Evolutionary conservation across 345 rosid genomes (phyloP), one percentile per base, ranked within the genome.

Genomic region (Aegle marmelos): DNA sequence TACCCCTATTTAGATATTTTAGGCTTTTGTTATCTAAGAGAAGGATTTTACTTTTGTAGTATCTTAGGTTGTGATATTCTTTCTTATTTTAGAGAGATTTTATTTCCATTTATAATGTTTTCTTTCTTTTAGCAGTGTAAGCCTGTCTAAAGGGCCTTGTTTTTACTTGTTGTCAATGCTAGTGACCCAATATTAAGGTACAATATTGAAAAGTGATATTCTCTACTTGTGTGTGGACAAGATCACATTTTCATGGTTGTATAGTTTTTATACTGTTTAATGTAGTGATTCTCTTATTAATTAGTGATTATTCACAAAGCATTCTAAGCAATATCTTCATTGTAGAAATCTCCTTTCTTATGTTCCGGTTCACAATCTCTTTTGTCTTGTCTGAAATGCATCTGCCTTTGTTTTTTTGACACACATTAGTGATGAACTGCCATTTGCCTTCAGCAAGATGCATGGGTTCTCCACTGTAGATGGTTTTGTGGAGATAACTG

Each of bases 401-500:
- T 19, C 25, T 73, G 41, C 71, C 39, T 71, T 73, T 70, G 80
- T 74, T 10, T 37, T 77, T 74, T 61, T 58, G 73, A 73, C 71
- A 73, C 71, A 65, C 75, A 76, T 57, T 86, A 86, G 96, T 84
- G 82, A 91, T 90, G 93, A 88, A 79, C 82, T 69, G 84, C 69
- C 73, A 72, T 86, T 83, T 69, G 58, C 82, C 83, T 81, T 81
- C 83, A 57, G 72, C 82, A 93, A 90, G 80, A 96, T 96, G 99
- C 91, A 87, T 91, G 98, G 90, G 83, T 89, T 96, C 93, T 92
- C 97, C 86, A 84, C 90, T 63, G 88, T 79, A 74, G 98, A 96
- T 83, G 98, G 98, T 77, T 96, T 96, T 82, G 89, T 85, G 87
- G 99, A 89, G 90, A 90, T 96, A 89, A 91, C 83, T 78, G 97